Conservation (phyloP, 1,284 basidiomycete genomes). For the Malassezia slooffiae region DNA sequence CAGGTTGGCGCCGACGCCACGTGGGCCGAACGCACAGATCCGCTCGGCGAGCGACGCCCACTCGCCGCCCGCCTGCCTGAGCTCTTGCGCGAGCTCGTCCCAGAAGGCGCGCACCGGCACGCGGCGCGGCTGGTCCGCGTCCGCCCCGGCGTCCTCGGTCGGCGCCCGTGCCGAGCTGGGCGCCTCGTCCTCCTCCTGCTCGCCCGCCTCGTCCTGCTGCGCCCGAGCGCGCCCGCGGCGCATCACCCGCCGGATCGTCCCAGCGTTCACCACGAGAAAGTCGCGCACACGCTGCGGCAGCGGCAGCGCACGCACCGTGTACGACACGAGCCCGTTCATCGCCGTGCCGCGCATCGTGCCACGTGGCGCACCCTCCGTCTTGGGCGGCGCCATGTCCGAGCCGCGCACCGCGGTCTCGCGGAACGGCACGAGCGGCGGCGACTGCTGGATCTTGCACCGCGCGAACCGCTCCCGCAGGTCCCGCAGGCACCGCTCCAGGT, state of each 20-base stretch:
- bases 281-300: constrained; percentile 59
- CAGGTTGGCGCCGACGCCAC: constrained; percentile 72
- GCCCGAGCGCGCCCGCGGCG: constrained; percentile 25
- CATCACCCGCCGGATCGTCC: constrained; percentile 47
- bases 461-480: constrained; percentile 92
- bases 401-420: constrained; percentile 71
- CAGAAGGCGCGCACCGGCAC: constrained; percentile 60
- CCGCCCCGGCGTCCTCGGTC: not conserved
- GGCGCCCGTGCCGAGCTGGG: constrained; percentile 10
- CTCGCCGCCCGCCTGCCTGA: constrained; percentile 63
- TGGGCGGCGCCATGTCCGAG: constrained; percentile 73
- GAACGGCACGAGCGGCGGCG: constrained; percentile 93
- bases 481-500: constrained; percentile 90
- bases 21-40: constrained; percentile 87
- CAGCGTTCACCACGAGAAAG: constrained; percentile 66
- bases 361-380: constrained; percentile 60
- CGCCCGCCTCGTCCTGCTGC: constrained; percentile 37
- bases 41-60: constrained; percentile 65
- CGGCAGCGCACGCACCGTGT: constrained; percentile 70
- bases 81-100: constrained; percentile 58
- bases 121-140: constrained; percentile 15
- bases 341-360: constrained; percentile 68
- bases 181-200: constrained; percentile 14
- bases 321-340: constrained; percentile 64
- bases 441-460: constrained; percentile 78